Evolutionary conservation across 306 rosid genomes (phyloP), one percentile per base, ranked within the genome.

Genomic region (Citrullus mucosospermus): DNA sequence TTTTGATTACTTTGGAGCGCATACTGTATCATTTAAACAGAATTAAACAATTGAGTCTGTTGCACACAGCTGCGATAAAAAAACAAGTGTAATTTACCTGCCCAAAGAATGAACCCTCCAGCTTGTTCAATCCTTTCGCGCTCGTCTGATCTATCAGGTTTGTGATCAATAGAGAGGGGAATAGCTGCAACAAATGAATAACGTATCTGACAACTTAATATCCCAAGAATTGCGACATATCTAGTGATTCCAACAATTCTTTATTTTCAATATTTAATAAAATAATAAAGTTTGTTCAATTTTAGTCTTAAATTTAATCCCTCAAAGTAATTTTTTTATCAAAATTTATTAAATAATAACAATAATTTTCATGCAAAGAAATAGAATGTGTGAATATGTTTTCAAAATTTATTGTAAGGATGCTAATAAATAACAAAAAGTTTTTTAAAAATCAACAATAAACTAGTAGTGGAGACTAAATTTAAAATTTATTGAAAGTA

Each of bases 111-210:
- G 81, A 91, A 93, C 61, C 97, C 97, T 60, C 97, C 97, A 65
- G 97, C 97, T 81, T 91, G 62, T 83, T 93, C 97, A 83, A 93
- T 93, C 85, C 97, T 87, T 77, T 80, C 67, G 41, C 96, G 93
- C 79, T 93, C 97, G 75, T 93, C 97, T 82, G 92, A 84, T 86
- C 96, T 89, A 84, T 93, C 92, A 82, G 97, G 97, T 76, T 91
- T 93, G 87, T 93, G 97, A 88, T 93, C 97, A 66, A 80, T 77
- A 36, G 97, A 91, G 81, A 93, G 85, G 53, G 97, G 91, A 72
- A 91, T 80, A 78, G 96, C 96, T 93, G 83, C 87, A 87, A 15
- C 30, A 50, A 50, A 55, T 75, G 51, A 56, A 22, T 67, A 22
- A 48, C 36, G 30, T 44, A 43, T 76, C 38, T 65, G 74, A 84